phyloP scores from a whole-genome alignment of 2,329 filamentous ascomycete species.

The Lachnellula occidentalis region DNA sequence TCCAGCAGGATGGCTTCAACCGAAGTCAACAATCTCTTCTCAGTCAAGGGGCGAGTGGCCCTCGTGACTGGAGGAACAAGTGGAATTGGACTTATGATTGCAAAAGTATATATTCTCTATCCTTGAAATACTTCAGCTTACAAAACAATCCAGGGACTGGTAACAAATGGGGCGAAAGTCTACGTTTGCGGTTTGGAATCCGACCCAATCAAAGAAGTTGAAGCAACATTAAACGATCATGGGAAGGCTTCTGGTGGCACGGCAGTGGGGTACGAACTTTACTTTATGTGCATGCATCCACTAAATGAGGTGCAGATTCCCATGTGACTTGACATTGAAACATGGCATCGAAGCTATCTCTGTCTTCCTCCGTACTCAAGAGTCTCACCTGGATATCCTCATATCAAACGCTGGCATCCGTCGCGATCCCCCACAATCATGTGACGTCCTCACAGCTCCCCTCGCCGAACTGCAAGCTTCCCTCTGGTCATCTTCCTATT shows the following conservation, averaged over 20 bases:
- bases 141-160: constrained; percentile 33
- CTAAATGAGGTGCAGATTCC: constrained; percentile 20
- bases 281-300: not conserved
- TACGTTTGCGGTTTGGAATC: constrained; percentile 38
- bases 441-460: constrained; percentile 39
- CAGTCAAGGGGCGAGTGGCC: constrained; percentile 39
- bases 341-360: constrained; percentile 34
- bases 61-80: constrained; percentile 41
- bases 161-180: constrained; percentile 42
- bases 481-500: constrained; percentile 38
- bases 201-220: constrained; percentile 36
- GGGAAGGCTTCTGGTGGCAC: constrained; percentile 34
- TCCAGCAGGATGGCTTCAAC: constrained; percentile 33
- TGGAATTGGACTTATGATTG: constrained; percentile 43
- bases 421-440: constrained; percentile 38
- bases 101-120: constrained; percentile 30
- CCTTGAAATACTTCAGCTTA: not conserved
- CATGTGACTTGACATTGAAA: constrained; percentile 39
- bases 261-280: constrained; percentile 33
- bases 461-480: constrained; percentile 40
- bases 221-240: constrained; percentile 36
- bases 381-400: constrained; percentile 41
- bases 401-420: constrained; percentile 46
- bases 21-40: constrained; percentile 41
- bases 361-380: constrained; percentile 29